Base-by-base conservation (phyloP, 306 rosid genomes). In the Lagenaria siceraria region DNA sequence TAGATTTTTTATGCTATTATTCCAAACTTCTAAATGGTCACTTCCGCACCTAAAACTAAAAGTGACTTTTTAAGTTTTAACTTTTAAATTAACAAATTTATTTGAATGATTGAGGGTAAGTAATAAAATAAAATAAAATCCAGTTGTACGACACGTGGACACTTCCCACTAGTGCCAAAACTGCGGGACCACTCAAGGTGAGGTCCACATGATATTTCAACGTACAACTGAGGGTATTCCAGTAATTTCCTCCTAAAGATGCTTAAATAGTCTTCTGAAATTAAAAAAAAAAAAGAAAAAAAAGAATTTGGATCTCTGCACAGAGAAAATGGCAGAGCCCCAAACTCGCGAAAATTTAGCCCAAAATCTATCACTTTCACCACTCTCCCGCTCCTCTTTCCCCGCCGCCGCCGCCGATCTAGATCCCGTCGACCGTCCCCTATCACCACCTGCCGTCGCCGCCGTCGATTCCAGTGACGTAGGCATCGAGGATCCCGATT, bases 321-420 rank as follows among this genome's bases (percentile, higher is more conserved):
- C n/a, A 71, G 29, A 43, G 21, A 22, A 77, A 46, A 78, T 49
- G 80, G 76, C 80, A 51, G 80, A 78, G 52, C 75, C 80, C 7
- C 75, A 78, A 64, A 65, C 71, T 35, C 25, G 36, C 40, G 72
- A 49, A 55, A 78, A 38, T 66, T 43, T 59, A 15, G 70, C 54
- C 59, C 70, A 76, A 42, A 59, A 52, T 51, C 65, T 72, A 18
- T 24, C 76, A 71, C 68, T n/a, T 22, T 76, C 79, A 10, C 13
- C 40, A 17, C 69, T 12, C 29, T 77, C 72, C 55, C 53, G 27
- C 79, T 60, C 71, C 38, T 7, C 55, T n/a, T 77, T 12, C 60
- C 7, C 58, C 59, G 59, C 65, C 52, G 64, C 7, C 78, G 48
- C 70, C 78, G 79, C 24, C 72, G 73, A 78, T 49, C 53, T 65